Base-by-base conservation (phyloP, 179 eudicot genomes). In the Dionaea muscipula region DNA sequence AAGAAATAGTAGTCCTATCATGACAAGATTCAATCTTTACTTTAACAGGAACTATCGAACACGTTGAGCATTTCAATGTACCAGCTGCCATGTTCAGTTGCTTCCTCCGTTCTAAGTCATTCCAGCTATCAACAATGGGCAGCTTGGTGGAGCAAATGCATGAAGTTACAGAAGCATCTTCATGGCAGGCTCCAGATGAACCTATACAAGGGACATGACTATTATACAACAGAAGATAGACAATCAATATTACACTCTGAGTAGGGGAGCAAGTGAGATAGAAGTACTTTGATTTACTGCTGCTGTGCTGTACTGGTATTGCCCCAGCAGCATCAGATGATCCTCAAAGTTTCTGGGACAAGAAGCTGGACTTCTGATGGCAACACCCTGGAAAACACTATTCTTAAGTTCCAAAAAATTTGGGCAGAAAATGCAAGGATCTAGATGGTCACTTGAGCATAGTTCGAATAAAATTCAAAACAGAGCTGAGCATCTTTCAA, bases 1-100 rank as follows among this genome's bases (percentile, higher is more conserved):
- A 43, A 49, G 55, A 55, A 62, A 46, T 53, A 40, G n/a, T 19
- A 33, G 51, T 25, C n/a, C 13, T 24, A 24, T 57, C 16, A 27
- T 50, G 65, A 23, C 21, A 40, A 37, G 13, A 51, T 26, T 67
- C 73, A 54, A 38, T 39, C 63, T 67, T 47, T 15, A 53, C 65
- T 47, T 48, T 51, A 10, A 44, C 55, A 40, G 63, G 60, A 73
- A 50, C 48, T 55, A 40, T 60, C 26, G 62, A 48, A 27, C 44
- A 40, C 46, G 27, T 40, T 47, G 40, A 53, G 33, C 55, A 37
- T 43, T 52, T 35, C 39, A 40, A 39, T 3, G 22, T 17, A 49
- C 26, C 65, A 36, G 51, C 58, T 19, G 22, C 47, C 37, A n/a
- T 35, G 8, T 51, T 52, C 6, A 13, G 19, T 28, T 56, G 59